Conservation (phyloP, 176 grass and related monocot genomes). For the Puccinellia tenuiflora region DNA sequence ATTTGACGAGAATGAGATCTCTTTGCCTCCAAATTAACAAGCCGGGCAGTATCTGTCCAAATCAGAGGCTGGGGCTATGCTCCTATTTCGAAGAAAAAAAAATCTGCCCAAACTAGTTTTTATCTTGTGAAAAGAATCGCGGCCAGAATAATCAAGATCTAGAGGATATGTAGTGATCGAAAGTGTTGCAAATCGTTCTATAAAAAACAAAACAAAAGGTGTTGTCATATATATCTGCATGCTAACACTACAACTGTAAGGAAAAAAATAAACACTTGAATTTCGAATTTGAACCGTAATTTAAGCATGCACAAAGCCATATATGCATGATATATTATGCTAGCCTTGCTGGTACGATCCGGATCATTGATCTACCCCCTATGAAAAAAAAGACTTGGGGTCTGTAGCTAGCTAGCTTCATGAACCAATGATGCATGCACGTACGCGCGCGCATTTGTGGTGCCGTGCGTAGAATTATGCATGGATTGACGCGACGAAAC, state of each 20-base stretch:
- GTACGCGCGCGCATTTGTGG: neutral
- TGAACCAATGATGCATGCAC: slow-evolving; percentile 20
- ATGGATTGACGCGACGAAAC: slow-evolving; percentile 35
- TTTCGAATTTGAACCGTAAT: neutral
- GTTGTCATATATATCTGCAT: too few relatives aligned
- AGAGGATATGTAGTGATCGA: neutral
- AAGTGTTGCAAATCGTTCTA: neutral
- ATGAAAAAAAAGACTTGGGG: neutral
- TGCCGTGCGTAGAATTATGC: neutral
- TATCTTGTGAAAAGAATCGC: neutral
- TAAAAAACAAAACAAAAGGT: neutral
- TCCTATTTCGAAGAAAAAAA: too few relatives aligned
- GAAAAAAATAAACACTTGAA: neutral
- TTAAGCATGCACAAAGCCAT: neutral
- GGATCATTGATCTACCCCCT: neutral
- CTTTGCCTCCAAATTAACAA: neutral
- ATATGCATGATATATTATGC: neutral
- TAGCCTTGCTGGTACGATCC: neutral
- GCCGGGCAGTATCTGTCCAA: neutral
- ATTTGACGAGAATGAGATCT: slow-evolving; percentile 15
- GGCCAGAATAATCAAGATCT: neutral
- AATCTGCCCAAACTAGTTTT: neutral
- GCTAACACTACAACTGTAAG: neutral
- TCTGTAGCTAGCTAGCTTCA: neutral
- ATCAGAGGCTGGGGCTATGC: too few relatives aligned